A percentile compares a stretch with the other conserved stretches of the same genome.
Evolutionary conservation across 176 grass and related monocot genomes (phyloP).

Genomic region (Phyllostachys edulis): DNA sequence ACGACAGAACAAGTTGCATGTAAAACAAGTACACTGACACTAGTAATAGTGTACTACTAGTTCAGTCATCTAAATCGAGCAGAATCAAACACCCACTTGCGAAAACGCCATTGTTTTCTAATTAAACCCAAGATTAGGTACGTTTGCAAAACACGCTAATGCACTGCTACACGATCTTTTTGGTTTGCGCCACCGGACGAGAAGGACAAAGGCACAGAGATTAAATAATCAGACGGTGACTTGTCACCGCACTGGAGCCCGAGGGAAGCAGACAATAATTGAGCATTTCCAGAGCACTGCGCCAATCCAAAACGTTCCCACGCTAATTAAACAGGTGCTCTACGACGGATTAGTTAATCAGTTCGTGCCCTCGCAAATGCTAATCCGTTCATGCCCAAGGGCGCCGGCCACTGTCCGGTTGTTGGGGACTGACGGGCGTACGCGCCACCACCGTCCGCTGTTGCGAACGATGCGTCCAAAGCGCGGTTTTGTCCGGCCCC

Average conservation of each 20-base stretch:
- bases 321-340: conserved; percentile 6
- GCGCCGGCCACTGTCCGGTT: background rate
- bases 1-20: too few relatives aligned
- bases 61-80: too few relatives aligned
- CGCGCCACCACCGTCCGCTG: background rate
- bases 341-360: background rate
- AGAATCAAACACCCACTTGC: too few relatives aligned
- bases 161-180: too few relatives aligned
- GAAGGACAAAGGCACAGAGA: background rate
- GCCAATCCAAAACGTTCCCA: background rate
- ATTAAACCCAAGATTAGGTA: too few relatives aligned
- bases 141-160: too few relatives aligned
- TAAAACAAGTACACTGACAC: too few relatives aligned
- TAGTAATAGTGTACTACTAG: too few relatives aligned
- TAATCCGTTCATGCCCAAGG: background rate
- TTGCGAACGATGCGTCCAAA: background rate
- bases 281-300: conserved; percentile 16
- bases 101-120: too few relatives aligned
- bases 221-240: conserved; percentile 20
- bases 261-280: conserved; percentile 31
- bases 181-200: background rate
- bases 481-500: conserved; percentile 12
- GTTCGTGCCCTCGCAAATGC: background rate
- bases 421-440: background rate
- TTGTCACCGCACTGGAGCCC: background rate